Percentiles rank a stretch among this genome's conserved stretches.
Conservation (phyloP, 208 protist species). For the Paratrypanosoma confusum region DNA sequence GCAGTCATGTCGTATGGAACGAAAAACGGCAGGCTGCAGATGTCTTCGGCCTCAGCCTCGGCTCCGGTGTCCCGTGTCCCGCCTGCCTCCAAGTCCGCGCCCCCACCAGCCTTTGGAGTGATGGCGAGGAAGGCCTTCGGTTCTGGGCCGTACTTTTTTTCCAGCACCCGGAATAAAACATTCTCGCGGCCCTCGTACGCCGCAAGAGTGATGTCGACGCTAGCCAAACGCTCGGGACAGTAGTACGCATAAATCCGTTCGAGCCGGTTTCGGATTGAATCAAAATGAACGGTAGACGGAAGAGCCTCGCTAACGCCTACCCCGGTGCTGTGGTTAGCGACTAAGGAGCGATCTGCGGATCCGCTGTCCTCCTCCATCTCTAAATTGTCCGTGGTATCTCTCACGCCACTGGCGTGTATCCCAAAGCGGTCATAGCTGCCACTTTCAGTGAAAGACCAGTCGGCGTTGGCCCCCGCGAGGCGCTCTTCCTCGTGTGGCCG, state of each 20-base stretch:
- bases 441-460: too few species aligned
- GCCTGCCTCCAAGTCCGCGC: too few species aligned
- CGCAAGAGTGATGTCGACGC: slow-evolving; percentile 5
- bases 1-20: slow-evolving; percentile 1
- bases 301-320: background rate
- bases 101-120: background rate
- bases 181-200: slow-evolving; percentile 14
- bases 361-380: too few species aligned
- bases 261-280: slow-evolving; percentile 10
- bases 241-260: slow-evolving; percentile 13
- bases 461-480: too few species aligned
- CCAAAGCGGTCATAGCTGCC: too few species aligned
- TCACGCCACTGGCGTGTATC: too few species aligned
- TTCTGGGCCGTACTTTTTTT: slow-evolving; percentile 16
- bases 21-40: too few species aligned
- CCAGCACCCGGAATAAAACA: slow-evolving; percentile 9
- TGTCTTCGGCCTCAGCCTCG: background rate
- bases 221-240: slow-evolving; percentile 6
- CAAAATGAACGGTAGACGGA: slow-evolving; percentile 1
- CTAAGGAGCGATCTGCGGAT: too few species aligned
- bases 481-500: too few species aligned
- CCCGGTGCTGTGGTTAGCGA: too few species aligned
- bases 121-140: slow-evolving; percentile 1
- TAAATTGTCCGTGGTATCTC: too few species aligned
- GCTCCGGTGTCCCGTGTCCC: too few species aligned